Evolutionary conservation across 139 green algal genomes (phyloP).

Genomic region (Chlorella vulgaris): DNA sequence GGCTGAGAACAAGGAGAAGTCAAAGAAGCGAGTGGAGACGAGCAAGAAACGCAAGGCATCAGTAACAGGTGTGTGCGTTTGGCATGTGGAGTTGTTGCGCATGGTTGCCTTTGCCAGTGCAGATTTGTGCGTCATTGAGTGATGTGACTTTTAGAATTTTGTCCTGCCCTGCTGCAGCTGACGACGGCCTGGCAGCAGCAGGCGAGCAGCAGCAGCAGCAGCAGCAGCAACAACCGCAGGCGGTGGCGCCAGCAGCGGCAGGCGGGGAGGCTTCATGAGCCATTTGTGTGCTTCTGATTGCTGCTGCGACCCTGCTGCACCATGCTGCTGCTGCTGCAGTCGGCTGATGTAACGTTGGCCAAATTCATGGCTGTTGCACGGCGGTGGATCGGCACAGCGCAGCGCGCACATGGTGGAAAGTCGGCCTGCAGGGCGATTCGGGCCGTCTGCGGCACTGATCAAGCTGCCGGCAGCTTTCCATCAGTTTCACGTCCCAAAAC

Average conservation of each 20-base stretch:
- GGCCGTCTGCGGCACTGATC: not conserved
- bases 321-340: too few species aligned
- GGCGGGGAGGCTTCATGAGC: not conserved
- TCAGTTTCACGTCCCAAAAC: too few species aligned
- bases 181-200: not conserved
- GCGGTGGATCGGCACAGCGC: too few species aligned
- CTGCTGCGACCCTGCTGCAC: too few species aligned
- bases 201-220: conserved; percentile 11
- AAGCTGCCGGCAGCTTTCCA: not conserved
- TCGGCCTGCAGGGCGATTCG: not conserved
- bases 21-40: conserved; percentile 36
- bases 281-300: not conserved
- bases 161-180: not conserved
- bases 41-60: conserved; percentile 26
- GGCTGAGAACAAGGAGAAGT: conserved; percentile 28
- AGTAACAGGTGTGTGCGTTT: too few species aligned
- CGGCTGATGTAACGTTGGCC: too few species aligned
- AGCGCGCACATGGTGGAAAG: not conserved
- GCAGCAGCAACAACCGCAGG: not conserved
- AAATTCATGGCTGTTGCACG: too few species aligned
- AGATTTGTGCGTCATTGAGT: too few species aligned
- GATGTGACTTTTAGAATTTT: too few species aligned
- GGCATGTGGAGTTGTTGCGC: too few species aligned
- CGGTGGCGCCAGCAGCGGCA: not conserved
- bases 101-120: too few species aligned